Conservation (phyloP, 2,329 filamentous ascomycete species). For the Ophiostoma montium region DNA sequence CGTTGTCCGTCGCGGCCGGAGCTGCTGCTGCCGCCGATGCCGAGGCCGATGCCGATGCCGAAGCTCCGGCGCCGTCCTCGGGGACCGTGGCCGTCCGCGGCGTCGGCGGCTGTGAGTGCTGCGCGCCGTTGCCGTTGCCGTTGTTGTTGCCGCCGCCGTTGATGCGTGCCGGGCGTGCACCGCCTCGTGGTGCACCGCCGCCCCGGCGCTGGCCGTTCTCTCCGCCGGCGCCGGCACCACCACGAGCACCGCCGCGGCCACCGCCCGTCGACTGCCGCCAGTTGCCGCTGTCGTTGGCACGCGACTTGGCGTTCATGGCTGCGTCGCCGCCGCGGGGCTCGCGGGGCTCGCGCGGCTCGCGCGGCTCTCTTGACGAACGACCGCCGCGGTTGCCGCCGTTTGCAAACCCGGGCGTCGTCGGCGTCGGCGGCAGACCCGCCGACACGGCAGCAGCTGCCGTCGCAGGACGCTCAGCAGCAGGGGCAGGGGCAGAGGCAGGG, state of each 20-base stretch:
- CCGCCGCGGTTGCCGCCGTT: slow-evolving; percentile 15
- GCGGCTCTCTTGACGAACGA: slow-evolving; percentile 19
- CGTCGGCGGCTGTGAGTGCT: slow-evolving; percentile 19
- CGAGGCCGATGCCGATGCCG: not conserved
- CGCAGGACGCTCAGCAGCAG: slow-evolving; percentile 2
- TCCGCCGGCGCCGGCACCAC: slow-evolving; percentile 23
- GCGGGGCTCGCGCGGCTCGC: slow-evolving; percentile 21
- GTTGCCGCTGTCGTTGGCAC: slow-evolving; percentile 42
- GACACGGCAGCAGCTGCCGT: not conserved
- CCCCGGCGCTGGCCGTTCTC: slow-evolving; percentile 19
- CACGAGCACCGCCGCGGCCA: slow-evolving; percentile 24
- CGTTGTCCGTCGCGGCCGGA: slow-evolving; percentile 27
- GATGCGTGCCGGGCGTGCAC: slow-evolving; percentile 30
- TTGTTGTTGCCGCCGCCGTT: slow-evolving; percentile 34
- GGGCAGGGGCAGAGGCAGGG: not conserved
- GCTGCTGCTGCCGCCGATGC: slow-evolving; percentile 5
- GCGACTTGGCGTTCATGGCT: slow-evolving; percentile 35
- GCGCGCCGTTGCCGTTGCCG: slow-evolving; percentile 15
- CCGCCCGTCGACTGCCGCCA: slow-evolving; percentile 41
- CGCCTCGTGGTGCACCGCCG: slow-evolving; percentile 27
- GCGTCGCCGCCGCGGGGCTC: slow-evolving; percentile 30
- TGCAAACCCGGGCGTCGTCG: slow-evolving; percentile 13
- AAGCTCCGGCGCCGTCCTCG: slow-evolving; percentile 19
- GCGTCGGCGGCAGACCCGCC: slow-evolving; percentile 3
- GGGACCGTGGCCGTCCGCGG: slow-evolving; percentile 15